Base-by-base conservation (phyloP, 192 early-diverging fungal species). In the Neocallimastix lanati region DNA sequence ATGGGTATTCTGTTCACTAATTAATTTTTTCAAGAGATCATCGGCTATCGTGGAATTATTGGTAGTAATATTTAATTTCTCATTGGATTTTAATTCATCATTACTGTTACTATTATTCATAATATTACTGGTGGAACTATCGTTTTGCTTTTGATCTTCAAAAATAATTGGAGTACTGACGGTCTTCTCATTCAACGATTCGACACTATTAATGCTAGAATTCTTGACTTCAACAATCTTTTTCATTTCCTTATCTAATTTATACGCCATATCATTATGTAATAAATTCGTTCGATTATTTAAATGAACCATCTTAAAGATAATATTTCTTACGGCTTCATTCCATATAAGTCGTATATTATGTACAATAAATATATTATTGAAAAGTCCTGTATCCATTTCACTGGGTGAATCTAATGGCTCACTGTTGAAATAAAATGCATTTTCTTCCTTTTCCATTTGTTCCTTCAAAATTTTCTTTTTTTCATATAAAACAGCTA, bases 331-430 rank as follows among this genome's bases (percentile, higher is more conserved):
- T 14, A 97, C 90, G 30, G 90, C 87, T 67, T 88, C 89, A 78
- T 94, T 97, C 94, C 94, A 97, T 27, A 96, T 86, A 40, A 94
- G 83, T 77, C 92, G 88, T 2, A 94, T 87, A 77, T 94, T 96
- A 84, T 97, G 95, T 0, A 94, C 89, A 83, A 96, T 85, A 80
- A 90, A 95, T 28, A 91, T 86, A 81, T 92, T 90, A 33, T 90
- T 86, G 80, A 94, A 96, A 33, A 82, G 78, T 36, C 25, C 76
- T 40, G 28, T 82, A 82, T 50, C 77, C 25, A 80, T 85, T 81
- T 29, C 87, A 77, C 33, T 82, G 81, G 80, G 84, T 82, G 29
- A 82, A 77, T 29, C 77, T 28, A 27, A 18, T 28, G 79, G 5
- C 11, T 37, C 35, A 36, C 18, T 77, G 1, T 80, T 85, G 13